phyloP scores from a whole-genome alignment of 805 yeast genomes.

The Brettanomyces sp. region DNA sequence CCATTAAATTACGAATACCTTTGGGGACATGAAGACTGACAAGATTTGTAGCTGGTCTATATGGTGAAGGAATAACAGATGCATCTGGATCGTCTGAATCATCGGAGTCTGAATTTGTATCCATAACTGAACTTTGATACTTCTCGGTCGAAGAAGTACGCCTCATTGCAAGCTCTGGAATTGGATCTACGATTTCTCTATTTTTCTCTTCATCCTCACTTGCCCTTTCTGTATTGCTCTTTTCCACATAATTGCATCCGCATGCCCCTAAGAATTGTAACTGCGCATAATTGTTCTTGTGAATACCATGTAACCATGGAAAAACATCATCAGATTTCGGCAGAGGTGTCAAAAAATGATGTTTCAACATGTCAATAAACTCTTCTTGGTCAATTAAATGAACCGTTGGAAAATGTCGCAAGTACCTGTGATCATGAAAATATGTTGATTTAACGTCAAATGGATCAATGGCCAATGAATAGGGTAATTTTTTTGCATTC shows the following conservation, averaged over 20 bases:
- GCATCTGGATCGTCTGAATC: background rate
- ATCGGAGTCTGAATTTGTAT: background rate
- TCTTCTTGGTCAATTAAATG: conserved; percentile 20
- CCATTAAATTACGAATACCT: conserved; percentile 14
- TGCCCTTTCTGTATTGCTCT: background rate
- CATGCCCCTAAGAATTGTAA: conserved; percentile 27
- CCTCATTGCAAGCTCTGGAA: background rate
- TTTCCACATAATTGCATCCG: background rate
- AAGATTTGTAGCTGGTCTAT: background rate
- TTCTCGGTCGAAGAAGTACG: background rate
- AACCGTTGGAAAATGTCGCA: conserved; percentile 8
- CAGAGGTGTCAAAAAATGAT: conserved; percentile 22
- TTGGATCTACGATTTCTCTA: background rate
- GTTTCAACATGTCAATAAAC: conserved; percentile 12
- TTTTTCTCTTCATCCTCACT: too few species aligned
- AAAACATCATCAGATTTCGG: conserved; percentile 67
- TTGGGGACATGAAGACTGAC: conserved; percentile 2
- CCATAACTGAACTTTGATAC: background rate
- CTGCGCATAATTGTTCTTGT: conserved; percentile 46
- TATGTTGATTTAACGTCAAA: conserved; percentile 15
- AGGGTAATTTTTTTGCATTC: background rate
- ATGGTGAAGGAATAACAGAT: background rate
- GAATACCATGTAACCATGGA: conserved; percentile 87
- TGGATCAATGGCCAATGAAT: conserved; percentile 6
- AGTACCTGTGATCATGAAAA: conserved; percentile 13